Evolutionary conservation across 768 basidiomycete species (phyloP), one percentile per base, ranked within the genome.

Genomic region (Russula foetens): DNA sequence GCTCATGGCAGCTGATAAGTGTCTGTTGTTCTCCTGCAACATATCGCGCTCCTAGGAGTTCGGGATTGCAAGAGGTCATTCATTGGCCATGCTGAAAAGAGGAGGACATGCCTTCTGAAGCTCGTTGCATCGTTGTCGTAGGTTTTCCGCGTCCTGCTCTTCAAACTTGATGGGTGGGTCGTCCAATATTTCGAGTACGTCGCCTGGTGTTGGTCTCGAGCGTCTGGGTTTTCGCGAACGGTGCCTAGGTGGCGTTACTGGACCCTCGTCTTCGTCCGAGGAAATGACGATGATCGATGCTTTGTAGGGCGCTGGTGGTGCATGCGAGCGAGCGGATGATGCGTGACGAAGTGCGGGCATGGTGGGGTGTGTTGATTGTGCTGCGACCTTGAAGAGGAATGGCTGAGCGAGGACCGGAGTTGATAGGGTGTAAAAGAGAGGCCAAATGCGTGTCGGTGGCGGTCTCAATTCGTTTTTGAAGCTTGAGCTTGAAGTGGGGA

Each of bases 181-280:
- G 21, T 63, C 62, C 3, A 21, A 44, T 31, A 63, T 43, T 45
- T 63, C 62, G 6, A 63, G 31, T 1, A 53, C 24, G 14, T 60
- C 58, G 12, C 26, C 41, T 41, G n/a, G n/a, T n/a, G 44, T 43
- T n/a, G 24, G 48, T 31, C 35, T 53, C 8, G 53, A 41, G 11
- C 59, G 62, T 19, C 38, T 29, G 8, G 47, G 43, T 21, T 46
- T 63, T 24, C 62, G 45, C 11, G 39, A 21, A 33, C 19, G n/a
- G 26, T 41, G 62, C 29, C 44, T 49, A 2, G 53, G 31, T 7
- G 21, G 23, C 5, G 52, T 31, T 21, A 23, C 17, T 8, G 47
- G 62, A 19, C 62, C 53, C 2, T 51, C 62, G 3, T 63, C 62
- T 24, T 60, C 58, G 23, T 63, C 62, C 9, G 62, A 63, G 33